phyloP scores from a whole-genome alignment of 768 basidiomycete species.

The Collybia mongolica region DNA sequence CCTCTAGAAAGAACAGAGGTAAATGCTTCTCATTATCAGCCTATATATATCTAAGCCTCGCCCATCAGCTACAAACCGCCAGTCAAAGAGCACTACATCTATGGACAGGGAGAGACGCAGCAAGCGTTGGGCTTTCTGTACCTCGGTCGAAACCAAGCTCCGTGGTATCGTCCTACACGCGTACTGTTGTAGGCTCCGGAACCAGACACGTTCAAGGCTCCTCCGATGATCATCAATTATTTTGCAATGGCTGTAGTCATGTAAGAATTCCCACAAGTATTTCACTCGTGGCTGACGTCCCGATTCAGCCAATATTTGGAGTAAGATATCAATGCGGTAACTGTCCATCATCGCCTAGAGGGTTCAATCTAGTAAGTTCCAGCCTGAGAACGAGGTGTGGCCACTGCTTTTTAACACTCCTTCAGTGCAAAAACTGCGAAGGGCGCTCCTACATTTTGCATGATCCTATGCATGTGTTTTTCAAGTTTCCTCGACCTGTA shows the following conservation, averaged over 20 bases:
- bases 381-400: not conserved
- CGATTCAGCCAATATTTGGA: constrained; percentile 66
- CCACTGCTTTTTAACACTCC: not conserved
- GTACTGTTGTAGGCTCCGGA: constrained; percentile 62
- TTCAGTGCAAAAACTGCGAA: constrained; percentile 82
- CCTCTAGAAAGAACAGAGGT: constrained; percentile 71
- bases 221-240: constrained; percentile 53
- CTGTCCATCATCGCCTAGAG: constrained; percentile 71
- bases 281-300: not conserved
- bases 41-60: not conserved
- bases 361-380: constrained; percentile 73
- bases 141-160: constrained; percentile 54
- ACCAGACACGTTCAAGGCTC: constrained; percentile 30
- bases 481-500: constrained; percentile 83
- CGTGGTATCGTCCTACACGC: constrained; percentile 60
- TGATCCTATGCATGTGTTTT: constrained; percentile 83
- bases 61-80: constrained; percentile 54
- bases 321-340: constrained; percentile 87
- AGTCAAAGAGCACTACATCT: constrained; percentile 72
- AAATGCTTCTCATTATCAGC: not conserved
- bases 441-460: constrained; percentile 73
- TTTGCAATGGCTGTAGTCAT: constrained; percentile 60
- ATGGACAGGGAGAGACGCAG: constrained; percentile 77
- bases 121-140: constrained; percentile 48
- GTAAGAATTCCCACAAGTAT: constrained; percentile 32